Evolutionary conservation across 164 flowering plant species (phyloP).

Genomic region (Akebia trifoliata): DNA sequence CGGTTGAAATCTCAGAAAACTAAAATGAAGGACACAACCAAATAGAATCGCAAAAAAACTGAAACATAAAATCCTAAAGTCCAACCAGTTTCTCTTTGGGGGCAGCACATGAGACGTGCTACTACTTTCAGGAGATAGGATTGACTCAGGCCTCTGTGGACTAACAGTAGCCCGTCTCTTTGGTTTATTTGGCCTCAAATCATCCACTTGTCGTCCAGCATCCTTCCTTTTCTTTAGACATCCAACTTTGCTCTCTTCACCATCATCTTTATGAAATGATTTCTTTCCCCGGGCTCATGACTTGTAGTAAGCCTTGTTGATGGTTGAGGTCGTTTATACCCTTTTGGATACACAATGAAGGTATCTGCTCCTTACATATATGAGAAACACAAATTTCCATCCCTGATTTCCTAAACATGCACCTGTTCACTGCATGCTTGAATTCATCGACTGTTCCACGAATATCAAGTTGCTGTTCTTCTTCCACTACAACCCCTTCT

Average conservation of each 20-base stretch:
- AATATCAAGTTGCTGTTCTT: conserved; percentile 96
- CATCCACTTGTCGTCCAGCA: conserved; percentile 15
- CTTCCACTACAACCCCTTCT: conserved; percentile 68
- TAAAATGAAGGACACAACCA: no score
- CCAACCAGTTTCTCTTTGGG: background rate
- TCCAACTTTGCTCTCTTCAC: conserved; percentile 23
- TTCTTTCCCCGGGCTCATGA: conserved; percentile 35
- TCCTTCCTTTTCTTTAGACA: conserved; percentile 30
- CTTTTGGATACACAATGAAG: conserved; percentile 78
- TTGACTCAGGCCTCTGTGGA: conserved; percentile 25
- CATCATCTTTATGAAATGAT: conserved; percentile 25
- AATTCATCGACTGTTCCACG: conserved; percentile 90
- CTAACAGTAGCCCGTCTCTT: conserved; percentile 23
- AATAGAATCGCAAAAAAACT: no score
- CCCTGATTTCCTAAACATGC: conserved; percentile 81
- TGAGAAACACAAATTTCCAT: conserved; percentile 92
- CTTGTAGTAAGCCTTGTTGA: conserved; percentile 36
- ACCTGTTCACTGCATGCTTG: conserved; percentile 63
- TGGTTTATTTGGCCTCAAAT: conserved; percentile 13
- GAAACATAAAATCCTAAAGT: no score
- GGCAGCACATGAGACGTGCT: conserved; percentile 1
- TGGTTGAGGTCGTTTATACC: conserved; percentile 54
- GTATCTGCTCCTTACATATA: conserved; percentile 82
- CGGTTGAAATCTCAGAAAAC: no score
- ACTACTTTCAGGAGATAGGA: conserved; percentile 27